Evolutionary conservation across 164 flowering plant genomes (phyloP), one percentile per base, ranked within the genome.

Genomic region (Chimonanthus praecox): DNA sequence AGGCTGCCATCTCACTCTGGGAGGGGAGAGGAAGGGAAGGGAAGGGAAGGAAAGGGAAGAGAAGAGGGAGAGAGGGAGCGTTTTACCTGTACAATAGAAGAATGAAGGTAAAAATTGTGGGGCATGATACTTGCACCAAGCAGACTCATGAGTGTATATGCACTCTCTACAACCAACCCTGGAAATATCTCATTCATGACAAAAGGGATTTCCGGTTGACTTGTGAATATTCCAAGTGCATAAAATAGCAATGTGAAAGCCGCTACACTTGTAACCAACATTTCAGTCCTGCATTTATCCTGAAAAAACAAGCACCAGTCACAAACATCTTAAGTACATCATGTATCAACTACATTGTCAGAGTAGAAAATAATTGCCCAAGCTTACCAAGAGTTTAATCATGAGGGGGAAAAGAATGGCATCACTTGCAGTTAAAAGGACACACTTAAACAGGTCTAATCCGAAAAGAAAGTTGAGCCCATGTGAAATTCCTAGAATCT

Each of bases 91-190:
- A 90, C 90, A 80, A 93, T 73, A 70, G 89, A 85, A 74, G 99
- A 95, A 84, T 95, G 98, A 67, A 93, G 84, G 76, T 92, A 95
- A 83, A 95, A 89, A 75, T 89, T 93, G 78, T 95, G 99, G 83
- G 99, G 99, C 89, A 89, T 84, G 47, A 93, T 84, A 79, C 67
- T 87, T 60, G 99, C 92, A 79, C 99, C 99, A 72, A 95, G 92
- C 71, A 95, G 88, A 85, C 94, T 79, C 99, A 95, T 92, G 60
- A 93, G 76, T 43, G 86, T 73, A 71, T 84, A 90, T 62, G 84
- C 86, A 84, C 87, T 95, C 80, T 90, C 99, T 73, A 91, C 98
- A 74, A 80, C 86, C 63, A 95, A 76, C 73, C 76, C 85, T 54
- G 85, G 81, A 49, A 80, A 74, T 75, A 81, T 73, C 75, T 91